Conservation (phyloP, 148 eudicot genomes). For the Rhododendron williamsianum region DNA sequence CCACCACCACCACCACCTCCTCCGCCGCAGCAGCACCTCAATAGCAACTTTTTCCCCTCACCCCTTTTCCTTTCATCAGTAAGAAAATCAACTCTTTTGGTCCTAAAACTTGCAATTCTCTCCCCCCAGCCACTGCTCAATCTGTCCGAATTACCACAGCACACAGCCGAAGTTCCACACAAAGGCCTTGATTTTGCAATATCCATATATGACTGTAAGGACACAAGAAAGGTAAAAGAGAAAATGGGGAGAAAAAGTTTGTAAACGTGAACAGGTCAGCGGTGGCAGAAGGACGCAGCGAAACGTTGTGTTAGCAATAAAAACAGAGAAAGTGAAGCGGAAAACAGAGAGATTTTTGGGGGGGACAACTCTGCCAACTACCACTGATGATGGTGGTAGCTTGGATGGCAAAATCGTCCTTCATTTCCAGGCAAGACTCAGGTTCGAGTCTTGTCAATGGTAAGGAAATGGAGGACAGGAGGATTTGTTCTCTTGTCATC, state of each 20-base stretch:
- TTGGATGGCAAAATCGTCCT: no score
- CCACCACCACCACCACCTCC: neutral
- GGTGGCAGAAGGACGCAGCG: constrained; percentile 4
- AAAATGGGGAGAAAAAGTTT: neutral
- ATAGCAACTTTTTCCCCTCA: neutral
- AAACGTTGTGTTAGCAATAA: neutral
- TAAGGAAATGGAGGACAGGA: no score
- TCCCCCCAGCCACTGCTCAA: neutral
- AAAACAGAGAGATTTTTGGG: neutral
- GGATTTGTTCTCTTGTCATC: no score
- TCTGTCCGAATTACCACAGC: neutral
- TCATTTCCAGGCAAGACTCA: no score
- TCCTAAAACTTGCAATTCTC: neutral
- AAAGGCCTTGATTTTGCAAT: constrained; percentile 3
- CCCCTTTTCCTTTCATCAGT: neutral
- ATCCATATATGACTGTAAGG: neutral
- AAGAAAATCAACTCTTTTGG: neutral
- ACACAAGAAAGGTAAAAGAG: neutral
- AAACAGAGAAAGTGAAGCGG: neutral
- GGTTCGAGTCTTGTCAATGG: no score
- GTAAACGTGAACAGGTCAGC: neutral
- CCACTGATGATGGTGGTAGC: no score
- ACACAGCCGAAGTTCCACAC: neutral
- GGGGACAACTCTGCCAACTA: neutral
- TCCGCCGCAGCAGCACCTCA: neutral